Percentiles rank a stretch among this genome's conserved stretches.
Evolutionary conservation across 2,329 filamentous ascomycete species (phyloP).

Genomic region (Reticulascus tulasneorum): DNA sequence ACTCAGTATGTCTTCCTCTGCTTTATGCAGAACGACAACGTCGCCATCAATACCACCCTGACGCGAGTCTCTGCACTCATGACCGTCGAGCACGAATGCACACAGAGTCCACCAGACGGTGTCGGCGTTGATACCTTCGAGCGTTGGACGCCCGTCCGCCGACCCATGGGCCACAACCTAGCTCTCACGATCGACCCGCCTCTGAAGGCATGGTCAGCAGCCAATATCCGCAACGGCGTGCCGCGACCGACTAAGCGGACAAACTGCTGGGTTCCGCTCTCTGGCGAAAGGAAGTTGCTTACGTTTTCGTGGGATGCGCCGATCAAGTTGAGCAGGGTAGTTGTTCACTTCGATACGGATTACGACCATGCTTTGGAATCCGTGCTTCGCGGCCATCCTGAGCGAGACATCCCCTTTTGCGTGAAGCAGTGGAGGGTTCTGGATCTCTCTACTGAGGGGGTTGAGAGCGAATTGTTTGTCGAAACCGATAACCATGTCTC

Average conservation of each 20-base stretch:
- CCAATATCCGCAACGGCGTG: conserved; percentile 17
- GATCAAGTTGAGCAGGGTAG: conserved; percentile 9
- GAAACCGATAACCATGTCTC: conserved; percentile 18
- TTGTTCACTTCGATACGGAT: conserved; percentile 21
- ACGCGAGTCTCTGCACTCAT: conserved; percentile 17
- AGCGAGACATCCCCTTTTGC: conserved; percentile 19
- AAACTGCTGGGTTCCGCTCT: conserved; percentile 18
- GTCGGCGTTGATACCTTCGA: conserved; percentile 21
- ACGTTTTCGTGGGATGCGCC: conserved; percentile 13
- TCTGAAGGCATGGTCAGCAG: conserved; percentile 12
- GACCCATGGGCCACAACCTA: conserved; percentile 20
- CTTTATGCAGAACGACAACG: conserved; percentile 19
- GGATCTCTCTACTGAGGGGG: conserved; percentile 14
- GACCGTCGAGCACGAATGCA: conserved; percentile 22
- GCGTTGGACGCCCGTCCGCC: conserved; percentile 20
- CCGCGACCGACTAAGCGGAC: conserved; percentile 18
- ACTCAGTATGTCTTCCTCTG: conserved; percentile 19
- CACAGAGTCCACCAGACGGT: conserved; percentile 15
- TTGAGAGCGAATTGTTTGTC: conserved; percentile 15
- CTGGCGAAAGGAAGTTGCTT: conserved; percentile 6
- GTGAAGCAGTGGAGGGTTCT: conserved; percentile 19
- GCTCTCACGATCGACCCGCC: conserved; percentile 15
- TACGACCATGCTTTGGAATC: conserved; percentile 21
- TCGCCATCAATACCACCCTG: conserved; percentile 17
- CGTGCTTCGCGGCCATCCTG: conserved; percentile 19